Base-by-base conservation (phyloP, 2,329 filamentous ascomycete species). In the Emergomyces pasteurianus region DNA sequence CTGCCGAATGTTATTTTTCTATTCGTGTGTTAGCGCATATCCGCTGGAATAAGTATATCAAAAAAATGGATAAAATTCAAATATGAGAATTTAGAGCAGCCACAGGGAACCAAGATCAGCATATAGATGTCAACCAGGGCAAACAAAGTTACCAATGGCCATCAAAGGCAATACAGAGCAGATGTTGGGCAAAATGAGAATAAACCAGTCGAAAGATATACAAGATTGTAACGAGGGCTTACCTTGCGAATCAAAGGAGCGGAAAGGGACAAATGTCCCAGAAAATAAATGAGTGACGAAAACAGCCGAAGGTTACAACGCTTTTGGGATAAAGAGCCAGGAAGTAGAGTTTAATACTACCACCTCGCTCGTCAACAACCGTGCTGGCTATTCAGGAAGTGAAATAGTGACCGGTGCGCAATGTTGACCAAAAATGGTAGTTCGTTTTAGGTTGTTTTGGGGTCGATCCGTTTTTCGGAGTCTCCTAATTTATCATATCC, bases 211-310 rank as follows among this genome's bases (percentile, higher is more conserved):
- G n/a, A 7, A 26, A 56, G 14, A 50, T 34, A 50, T 12, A 36
- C 18, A 4, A 21, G 3, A 40, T 46, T 34, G 43, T 23, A 57
- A 28, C 14, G 36, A 21, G 9, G 31, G 50, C 50, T 42, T 53
- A 36, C 53, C 60, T 55, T 55, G n/a, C n/a, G n/a, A n/a, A 61
- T 63, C 58, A 63, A 63, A 62, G 60, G 61, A 63, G 59, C 52
- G 59, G 62, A 62, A 62, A 58, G 63, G 59, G 60, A 62, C 61
- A 60, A 63, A 61, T 23, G 49, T 56, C 59, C 63, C 60, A 16
- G 42, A 58, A 40, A 58, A 58, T 50, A 52, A 58, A 21, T n/a
- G 43, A 46, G 38, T 31, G 40, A 47, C 26, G 28, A 10, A 42
- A 34, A 49, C n/a, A 60, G 14, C 58, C 14, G 57, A 7, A n/a